phyloP scores from a whole-genome alignment of 2,329 filamentous ascomycete genomes.

The Domatiomyces globalis region DNA sequence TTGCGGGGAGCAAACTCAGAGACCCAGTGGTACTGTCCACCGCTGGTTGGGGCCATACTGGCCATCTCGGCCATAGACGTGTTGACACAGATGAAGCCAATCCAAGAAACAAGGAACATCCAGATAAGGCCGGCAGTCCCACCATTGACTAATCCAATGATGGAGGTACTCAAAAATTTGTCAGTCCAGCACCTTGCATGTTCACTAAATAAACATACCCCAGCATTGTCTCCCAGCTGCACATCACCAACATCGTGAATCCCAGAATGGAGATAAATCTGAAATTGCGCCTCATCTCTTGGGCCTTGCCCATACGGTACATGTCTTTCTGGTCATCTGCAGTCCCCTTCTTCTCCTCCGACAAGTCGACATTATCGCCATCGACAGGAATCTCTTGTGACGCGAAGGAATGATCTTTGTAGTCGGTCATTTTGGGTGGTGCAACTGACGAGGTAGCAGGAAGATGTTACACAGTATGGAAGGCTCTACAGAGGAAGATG shows the following conservation, averaged over 20 bases:
- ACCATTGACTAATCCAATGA: slow-evolving; percentile 28
- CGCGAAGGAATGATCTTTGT: too few relatives aligned
- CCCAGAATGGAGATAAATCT: slow-evolving; percentile 28
- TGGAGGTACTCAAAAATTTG: slow-evolving; percentile 5
- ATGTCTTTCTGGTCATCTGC: slow-evolving; percentile 22
- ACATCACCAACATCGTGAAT: slow-evolving; percentile 28
- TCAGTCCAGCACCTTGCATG: slow-evolving; percentile 1
- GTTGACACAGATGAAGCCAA: slow-evolving; percentile 30
- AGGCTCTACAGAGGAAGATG: too few relatives aligned
- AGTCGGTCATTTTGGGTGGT: too few relatives aligned
- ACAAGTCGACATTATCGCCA: slow-evolving; percentile 9
- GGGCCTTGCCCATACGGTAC: slow-evolving; percentile 23
- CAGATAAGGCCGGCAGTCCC: slow-evolving; percentile 40
- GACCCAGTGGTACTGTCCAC: slow-evolving; percentile 26
- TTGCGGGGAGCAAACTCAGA: slow-evolving; percentile 24
- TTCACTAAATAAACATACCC: slow-evolving; percentile 18
- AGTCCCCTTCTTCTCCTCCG: slow-evolving; percentile 19
- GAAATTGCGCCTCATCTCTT: slow-evolving; percentile 28
- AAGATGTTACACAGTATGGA: too few relatives aligned
- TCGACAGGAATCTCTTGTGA: too few relatives aligned
- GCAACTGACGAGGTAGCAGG: too few relatives aligned
- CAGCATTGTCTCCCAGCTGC: slow-evolving; percentile 28
- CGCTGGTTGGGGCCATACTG: slow-evolving; percentile 33
- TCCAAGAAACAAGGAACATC: slow-evolving; percentile 36
- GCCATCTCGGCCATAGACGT: slow-evolving; percentile 38